Base-by-base conservation (phyloP, 495 filamentous ascomycete genomes). In the Aspergillus hancockii region DNA sequence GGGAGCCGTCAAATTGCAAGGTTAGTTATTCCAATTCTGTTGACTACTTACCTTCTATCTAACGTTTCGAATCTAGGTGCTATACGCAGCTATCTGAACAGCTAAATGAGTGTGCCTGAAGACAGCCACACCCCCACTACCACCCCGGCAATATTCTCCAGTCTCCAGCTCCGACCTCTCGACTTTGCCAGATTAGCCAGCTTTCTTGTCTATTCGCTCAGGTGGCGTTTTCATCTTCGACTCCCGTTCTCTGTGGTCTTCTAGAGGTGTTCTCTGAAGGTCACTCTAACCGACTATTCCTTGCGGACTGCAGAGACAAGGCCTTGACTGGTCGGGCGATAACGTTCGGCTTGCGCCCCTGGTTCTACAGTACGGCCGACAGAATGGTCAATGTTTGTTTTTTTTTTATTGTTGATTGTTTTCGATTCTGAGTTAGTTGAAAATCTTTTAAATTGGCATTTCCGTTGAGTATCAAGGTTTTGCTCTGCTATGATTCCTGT, bases 21-120 rank as follows among this genome's bases (percentile, higher is more conserved):
- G 91, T 76, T 23, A 58, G 77, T 71, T 22, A 41, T 41, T 22
- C 38, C 28, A 52, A 22, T 31, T 25, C 4, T 28, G 4, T n/a
- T 46, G 43, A n/a, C n/a, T 52, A 16, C 13, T 6, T 12, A 18
- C 16, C 3, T 40, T 45, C 18, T 52, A 54, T 38, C 56, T 70
- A 28, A 70, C 52, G 55, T 51, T 32, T 22, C 19, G 4, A 18
- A 14, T 47, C 12, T 55, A 83, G 81, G 81, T 52, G 93, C 93
- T 58, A 90, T 97, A 67, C 80, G 89, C 64, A 89, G 80, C 73
- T 98, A 97, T 75, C 75, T 97, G 59, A 88, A 88, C 72, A 81
- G 80, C 63, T 90, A 82, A 70, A 65, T 61, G 46, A 46, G 34
- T 57, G 36, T 18, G 4, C 19, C 21, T 43, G 22, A 36, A 14